Evolutionary conservation across 345 rosid species (phyloP), one percentile per base, ranked within the genome.

Genomic region (Sisymbrium altissimum): DNA sequence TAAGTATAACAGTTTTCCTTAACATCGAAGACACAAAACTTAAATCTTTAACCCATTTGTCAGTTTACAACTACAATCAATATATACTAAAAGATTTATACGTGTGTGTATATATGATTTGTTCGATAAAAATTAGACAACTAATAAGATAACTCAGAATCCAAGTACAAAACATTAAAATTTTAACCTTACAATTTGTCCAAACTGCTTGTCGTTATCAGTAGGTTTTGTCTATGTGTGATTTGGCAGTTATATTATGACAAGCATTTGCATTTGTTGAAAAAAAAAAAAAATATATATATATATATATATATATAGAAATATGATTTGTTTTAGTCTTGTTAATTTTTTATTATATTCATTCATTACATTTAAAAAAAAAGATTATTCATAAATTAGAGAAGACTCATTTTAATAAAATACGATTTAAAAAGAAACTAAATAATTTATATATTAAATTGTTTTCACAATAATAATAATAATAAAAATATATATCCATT

Each of bases 161-260:
- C 66, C 58, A 74, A 66, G 56, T 66, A 17, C 23, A 65, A 65
- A 23, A 66, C 44, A 72, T 30, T 15, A 27, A 63, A 29, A 18
- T 8, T 23, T 60, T 39, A 60, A 60, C 72, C 55, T 36, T 54
- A 73, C 52, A 12, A 35, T 65, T 66, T 74, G 66, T 74, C 78
- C 36, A 59, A 59, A 30, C 27, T 23, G 4, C 7, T n/a, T 14
- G 68, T 74, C 73, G 68, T 58, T 66, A 18, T 57, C 68, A 67
- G 12, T 65, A 36, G 73, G 45, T 6, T 36, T 66, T 48, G 78
- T 67, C 61, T 29, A 14, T 29, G 52, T 46, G 27, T 74, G 78
- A 39, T 38, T 59, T 58, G 78, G 73, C 73, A 39, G 30, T 29
- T 29, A 57, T 39, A 56, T 29, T 48, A 38, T 39, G 62, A 59